These are phyloP conservation scores for Ilyonectria destructans DNA, from an alignment of 2,329 filamentous ascomycete species.

Conservation along the genomic window DNA sequence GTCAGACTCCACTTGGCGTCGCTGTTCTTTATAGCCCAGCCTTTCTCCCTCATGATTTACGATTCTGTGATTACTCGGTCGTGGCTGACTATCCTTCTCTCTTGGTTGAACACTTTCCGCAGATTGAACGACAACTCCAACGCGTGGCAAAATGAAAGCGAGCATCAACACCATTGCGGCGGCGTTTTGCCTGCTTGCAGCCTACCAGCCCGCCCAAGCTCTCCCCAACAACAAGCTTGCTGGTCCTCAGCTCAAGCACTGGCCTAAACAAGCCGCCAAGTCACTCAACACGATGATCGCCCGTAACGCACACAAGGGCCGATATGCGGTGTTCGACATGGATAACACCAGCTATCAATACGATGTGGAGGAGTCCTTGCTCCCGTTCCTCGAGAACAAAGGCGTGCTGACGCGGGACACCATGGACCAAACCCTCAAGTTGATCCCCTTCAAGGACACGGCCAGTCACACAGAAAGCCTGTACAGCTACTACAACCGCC, in stretches of 20 bases:
- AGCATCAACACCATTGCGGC: conserved; percentile 29
- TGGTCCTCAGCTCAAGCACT: conserved; percentile 52
- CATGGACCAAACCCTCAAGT: conserved; percentile 58
- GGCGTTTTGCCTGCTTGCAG: conserved; percentile 41
- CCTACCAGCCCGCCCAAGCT: conserved; percentile 29
- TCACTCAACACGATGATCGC: conserved; percentile 58
- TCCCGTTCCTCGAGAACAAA: conserved; percentile 61
- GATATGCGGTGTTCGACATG: conserved; percentile 62
- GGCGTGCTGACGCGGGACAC: conserved; percentile 59
- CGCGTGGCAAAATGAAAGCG: conserved; percentile 35
- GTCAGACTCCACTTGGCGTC: not conserved
- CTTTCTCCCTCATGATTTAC: not conserved
- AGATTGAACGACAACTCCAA: not conserved
- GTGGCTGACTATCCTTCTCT: not conserved
- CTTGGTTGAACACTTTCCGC: not conserved
- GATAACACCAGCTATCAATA: conserved; percentile 62
- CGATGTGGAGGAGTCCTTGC: conserved; percentile 61
- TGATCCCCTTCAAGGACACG: conserved; percentile 61
- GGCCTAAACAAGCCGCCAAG: conserved; percentile 55
- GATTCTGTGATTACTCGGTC: not conserved
- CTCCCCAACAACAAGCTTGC: conserved; percentile 35
- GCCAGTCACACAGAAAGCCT: conserved; percentile 57
- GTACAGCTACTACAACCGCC: conserved; percentile 63
- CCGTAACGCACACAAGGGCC: conserved; percentile 56
- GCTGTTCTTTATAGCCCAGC: not conserved